A percentile compares a stretch with the other conserved stretches of the same genome.
Evolutionary conservation across 495 filamentous ascomycete genomes (phyloP).

Genomic region (Penicillium samsonianum): DNA sequence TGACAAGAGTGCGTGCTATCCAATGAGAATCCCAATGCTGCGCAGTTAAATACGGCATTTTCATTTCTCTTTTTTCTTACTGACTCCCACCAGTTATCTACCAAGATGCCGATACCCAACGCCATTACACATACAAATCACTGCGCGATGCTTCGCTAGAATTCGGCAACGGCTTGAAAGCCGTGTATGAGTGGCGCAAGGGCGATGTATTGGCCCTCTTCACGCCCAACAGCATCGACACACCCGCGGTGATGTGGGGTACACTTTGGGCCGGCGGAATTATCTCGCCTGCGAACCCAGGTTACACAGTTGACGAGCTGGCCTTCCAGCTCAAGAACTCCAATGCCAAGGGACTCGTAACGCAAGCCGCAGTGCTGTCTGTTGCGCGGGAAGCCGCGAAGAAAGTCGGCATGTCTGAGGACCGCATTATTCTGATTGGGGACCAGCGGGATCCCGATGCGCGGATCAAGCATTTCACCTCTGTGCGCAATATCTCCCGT

Average conservation of each 20-base stretch:
- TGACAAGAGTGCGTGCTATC: conserved; percentile 39
- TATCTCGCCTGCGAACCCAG: conserved; percentile 81
- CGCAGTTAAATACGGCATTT: neutral
- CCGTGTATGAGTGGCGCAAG: conserved; percentile 72
- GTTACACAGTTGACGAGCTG: conserved; percentile 83
- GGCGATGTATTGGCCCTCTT: conserved; percentile 74
- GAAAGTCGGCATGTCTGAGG: conserved; percentile 62
- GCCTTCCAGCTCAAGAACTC: conserved; percentile 85
- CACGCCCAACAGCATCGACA: conserved; percentile 76
- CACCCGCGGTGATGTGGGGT: conserved; percentile 71
- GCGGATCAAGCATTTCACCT: conserved; percentile 74
- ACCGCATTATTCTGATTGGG: conserved; percentile 75
- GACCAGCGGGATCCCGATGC: conserved; percentile 63
- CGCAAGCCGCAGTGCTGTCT: conserved; percentile 62
- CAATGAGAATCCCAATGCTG: neutral
- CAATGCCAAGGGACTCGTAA: conserved; percentile 73
- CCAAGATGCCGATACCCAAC: conserved; percentile 70
- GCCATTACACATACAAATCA: conserved; percentile 73
- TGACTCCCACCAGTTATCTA: conserved; percentile 68
- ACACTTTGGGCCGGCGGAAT: conserved; percentile 81
- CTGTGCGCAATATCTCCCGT: conserved; percentile 61
- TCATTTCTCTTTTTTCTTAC: neutral
- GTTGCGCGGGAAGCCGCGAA: conserved; percentile 66
- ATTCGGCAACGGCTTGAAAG: conserved; percentile 79
- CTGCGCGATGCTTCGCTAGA: conserved; percentile 63